Evolutionary conservation across 1,284 basidiomycete species (phyloP), one percentile per base, ranked within the genome.

Genomic region (Moesziomyces aphidis): DNA sequence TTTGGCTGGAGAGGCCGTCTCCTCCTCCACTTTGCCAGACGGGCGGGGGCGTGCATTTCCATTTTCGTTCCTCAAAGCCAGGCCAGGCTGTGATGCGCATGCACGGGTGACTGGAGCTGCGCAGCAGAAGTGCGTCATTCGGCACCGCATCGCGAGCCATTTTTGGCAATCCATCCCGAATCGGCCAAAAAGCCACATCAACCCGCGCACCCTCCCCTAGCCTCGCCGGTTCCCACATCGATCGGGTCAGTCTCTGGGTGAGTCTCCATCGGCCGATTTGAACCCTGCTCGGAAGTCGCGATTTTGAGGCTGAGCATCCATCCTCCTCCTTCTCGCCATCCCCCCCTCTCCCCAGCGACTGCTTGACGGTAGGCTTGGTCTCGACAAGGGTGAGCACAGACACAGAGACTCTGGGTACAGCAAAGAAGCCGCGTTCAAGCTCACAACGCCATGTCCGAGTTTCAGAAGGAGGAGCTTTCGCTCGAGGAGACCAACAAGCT

Each of bases 401-500:
- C 39, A 43, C 5, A 26, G 24, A 51, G 56, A 54, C 45, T 50
- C 53, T 22, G 10, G 17, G 17, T 49, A 50, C 10, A 47, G 36
- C 24, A 24, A 26, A n/a, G 54, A 21, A 50, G 51, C 55, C 54
- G 56, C 26, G 48, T 34, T 61, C 57, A 48, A 52, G 61, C 70
- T 73, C 64, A 73, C 70, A 59, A 59, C 65, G 49, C 52, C 66
- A 83, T 83, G 81, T 77, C 77, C 63, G 80, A 76, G 67, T 83
- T 83, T 65, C 74, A 76, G 26, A 85, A 85, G 62, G 91, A 94
- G 86, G 91, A 92, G 84, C 91, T 97, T 84, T 91, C 92, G 77
- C 89, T 99, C 83, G 95, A 97, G 85, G 97, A 99, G 89, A 97
- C 95, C 58, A 98, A 98, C 89, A 94, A 93, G 86, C 93, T 97